These are phyloP conservation scores for Gossypium turneri DNA, from an alignment of 345 rosid genomes.

Conservation along the genomic window DNA sequence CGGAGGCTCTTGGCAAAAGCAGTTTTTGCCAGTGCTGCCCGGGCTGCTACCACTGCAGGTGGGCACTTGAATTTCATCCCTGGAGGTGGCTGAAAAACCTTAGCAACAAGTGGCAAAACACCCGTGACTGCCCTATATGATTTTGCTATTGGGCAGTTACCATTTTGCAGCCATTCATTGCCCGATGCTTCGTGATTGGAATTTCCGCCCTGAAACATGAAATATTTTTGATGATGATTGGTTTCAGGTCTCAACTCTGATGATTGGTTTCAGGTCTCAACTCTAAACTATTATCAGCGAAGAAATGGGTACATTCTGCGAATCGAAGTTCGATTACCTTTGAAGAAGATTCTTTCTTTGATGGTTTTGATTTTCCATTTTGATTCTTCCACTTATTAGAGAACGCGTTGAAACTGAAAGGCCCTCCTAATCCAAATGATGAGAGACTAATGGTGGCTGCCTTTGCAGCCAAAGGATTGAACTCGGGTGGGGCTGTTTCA, in stretches of 20 bases:
- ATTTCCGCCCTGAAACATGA: conserved; percentile 51
- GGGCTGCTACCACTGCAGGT: conserved; percentile 69
- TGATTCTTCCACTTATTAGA: conserved; percentile 56
- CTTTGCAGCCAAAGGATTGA: conserved; percentile 91
- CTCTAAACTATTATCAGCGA: background rate
- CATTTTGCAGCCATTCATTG: conserved; percentile 82
- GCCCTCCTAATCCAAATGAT: conserved; percentile 80
- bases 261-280: background rate
- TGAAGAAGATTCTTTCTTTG: conserved; percentile 62
- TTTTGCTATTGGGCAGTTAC: conserved; percentile 92
- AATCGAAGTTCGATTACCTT: conserved; percentile 35
- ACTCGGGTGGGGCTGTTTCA: conserved; percentile 36
- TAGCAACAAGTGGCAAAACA: conserved; percentile 80
- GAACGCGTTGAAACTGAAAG: conserved; percentile 78
- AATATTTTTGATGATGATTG: background rate
- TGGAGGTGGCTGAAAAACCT: conserved; percentile 72
- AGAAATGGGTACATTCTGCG: background rate
- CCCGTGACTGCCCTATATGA: conserved; percentile 76
- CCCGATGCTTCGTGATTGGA: conserved; percentile 71
- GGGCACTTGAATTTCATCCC: conserved; percentile 75
- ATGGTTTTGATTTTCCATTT: conserved; percentile 50
- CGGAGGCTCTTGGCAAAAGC: conserved; percentile 89
- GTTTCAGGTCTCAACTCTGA: background rate
- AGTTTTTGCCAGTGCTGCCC: conserved; percentile 83
- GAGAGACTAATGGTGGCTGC: conserved; percentile 96